Base-by-base conservation (phyloP, 257 asterid species). In the Echites panduratus region DNA sequence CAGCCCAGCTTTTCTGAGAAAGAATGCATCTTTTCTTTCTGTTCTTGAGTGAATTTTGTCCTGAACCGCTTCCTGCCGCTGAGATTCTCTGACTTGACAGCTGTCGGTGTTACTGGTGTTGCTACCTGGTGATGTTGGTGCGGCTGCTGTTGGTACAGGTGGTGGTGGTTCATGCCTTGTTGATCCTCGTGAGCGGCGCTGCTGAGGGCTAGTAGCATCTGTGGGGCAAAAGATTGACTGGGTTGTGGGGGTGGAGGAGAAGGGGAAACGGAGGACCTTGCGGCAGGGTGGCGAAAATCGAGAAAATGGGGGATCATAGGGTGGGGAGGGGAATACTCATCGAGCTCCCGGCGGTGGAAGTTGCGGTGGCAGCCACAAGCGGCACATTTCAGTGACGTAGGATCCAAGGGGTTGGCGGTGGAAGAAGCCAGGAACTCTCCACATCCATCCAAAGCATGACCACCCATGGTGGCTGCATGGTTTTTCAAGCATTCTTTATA, bases 291-390 rank as follows among this genome's bases (percentile, higher is more conserved):
- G 64, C 88, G 91, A 78, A 90, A 86, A 22, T 87, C 91, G 9
- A 90, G 80, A 49, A 80, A 89, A 47, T 87, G 95, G 5, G 93
- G 90, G 70, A 84, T 79, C 20, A 79, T 74, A 47, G 84, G 61
- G 76, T 80, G 27, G 71, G 45, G 43, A 10, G 49, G 27, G 52
- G 58, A 56, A 22, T 14, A 38, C 0, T 66, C 75, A 1, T 63
- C 84, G 19, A 79, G 73, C 38, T 83, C 97, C 0, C 86, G 93
- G 52, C 97, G 97, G 90, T 90, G 97, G 85, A 90, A 90, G 59
- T 83, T 90, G 32, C 96, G 88, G 85, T 90, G 97, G 88, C 97
- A 90, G 53, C 96, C 88, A 54, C 97, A 90, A 6, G 96, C 97
- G 12, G 88, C 96, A 83, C 97, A 91, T 22, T 70, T 85, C 0